Conservation (phyloP, 257 asterid genomes). For the Rehmannia glutinosa region DNA sequence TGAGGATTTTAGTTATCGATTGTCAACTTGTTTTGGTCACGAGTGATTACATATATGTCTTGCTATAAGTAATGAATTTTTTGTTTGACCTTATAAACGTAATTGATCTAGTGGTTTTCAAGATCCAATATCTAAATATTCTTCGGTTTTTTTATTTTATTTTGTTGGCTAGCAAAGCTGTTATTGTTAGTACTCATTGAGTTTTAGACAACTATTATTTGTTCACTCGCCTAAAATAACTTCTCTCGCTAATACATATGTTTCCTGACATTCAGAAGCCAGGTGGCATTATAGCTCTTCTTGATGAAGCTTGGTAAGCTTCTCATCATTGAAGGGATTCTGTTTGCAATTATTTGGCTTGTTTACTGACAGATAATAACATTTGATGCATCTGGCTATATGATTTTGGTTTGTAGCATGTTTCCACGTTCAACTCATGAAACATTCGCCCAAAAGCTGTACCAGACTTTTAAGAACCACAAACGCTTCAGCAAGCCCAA, state of each 20-base stretch:
- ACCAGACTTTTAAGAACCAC: constrained; percentile 72
- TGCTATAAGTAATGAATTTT: too few species aligned
- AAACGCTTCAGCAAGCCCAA: constrained; percentile 85
- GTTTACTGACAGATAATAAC: neutral
- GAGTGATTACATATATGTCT: too few species aligned
- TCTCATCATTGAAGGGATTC: neutral
- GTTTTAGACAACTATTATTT: too few species aligned
- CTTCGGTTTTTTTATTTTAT: too few species aligned
- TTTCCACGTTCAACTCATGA: constrained; percentile 90
- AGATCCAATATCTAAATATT: too few species aligned
- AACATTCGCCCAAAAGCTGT: constrained; percentile 80
- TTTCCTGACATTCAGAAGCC: constrained; percentile 61
- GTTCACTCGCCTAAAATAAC: too few species aligned
- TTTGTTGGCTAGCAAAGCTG: too few species aligned
- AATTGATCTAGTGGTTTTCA: constrained; percentile 46
- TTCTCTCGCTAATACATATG: neutral
- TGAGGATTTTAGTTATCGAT: neutral
- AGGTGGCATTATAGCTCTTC: constrained; percentile 87
- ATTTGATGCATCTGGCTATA: constrained; percentile 1
- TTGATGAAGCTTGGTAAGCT: constrained; percentile 90
- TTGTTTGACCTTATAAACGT: too few species aligned
- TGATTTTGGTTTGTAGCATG: constrained; percentile 48
- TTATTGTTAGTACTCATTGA: too few species aligned
- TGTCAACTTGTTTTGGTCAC: too few species aligned
- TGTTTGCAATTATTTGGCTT: neutral